Evolutionary conservation across 441 rosid species (phyloP).

Genomic region (Erodium moschatum): DNA sequence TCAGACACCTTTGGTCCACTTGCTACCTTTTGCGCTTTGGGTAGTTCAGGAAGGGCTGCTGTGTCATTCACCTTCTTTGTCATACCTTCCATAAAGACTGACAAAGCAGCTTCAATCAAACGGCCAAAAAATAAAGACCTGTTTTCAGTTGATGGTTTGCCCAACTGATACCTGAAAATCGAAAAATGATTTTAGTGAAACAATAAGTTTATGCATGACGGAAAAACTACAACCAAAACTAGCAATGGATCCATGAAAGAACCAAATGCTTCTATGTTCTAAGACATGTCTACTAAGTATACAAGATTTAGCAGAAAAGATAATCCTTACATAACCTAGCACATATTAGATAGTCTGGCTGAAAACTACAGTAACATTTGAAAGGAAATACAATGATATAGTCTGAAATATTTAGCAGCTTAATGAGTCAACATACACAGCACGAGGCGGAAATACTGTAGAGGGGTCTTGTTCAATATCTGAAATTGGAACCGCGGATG

Average conservation of each 20-base stretch:
- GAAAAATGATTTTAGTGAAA: conserved; percentile 15
- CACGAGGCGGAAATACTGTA: conserved; percentile 57
- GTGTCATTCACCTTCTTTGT: conserved; percentile 40
- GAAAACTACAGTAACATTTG: neutral
- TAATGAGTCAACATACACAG: conserved; percentile 51
- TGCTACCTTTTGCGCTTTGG: conserved; percentile 68
- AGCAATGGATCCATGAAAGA: conserved; percentile 2
- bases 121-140: conserved; percentile 67
- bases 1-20: conserved; percentile 91
- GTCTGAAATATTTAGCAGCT: conserved; percentile 11
- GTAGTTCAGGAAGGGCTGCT: conserved; percentile 57
- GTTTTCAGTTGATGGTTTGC: conserved; percentile 61
- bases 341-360: neutral
- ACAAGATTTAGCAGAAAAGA: neutral
- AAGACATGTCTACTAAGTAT: neutral
- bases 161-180: conserved; percentile 67
- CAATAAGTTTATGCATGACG: conserved; percentile 7
- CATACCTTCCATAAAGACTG: conserved; percentile 54
- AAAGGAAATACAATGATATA: neutral
- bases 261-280: neutral
- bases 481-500: conserved; percentile 43
- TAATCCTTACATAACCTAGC: neutral
- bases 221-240: neutral
- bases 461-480: conserved; percentile 43
- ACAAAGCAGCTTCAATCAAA: conserved; percentile 85